Base-by-base conservation (phyloP, 2,329 filamentous ascomycete species). In the Alternaria brassicicola region DNA sequence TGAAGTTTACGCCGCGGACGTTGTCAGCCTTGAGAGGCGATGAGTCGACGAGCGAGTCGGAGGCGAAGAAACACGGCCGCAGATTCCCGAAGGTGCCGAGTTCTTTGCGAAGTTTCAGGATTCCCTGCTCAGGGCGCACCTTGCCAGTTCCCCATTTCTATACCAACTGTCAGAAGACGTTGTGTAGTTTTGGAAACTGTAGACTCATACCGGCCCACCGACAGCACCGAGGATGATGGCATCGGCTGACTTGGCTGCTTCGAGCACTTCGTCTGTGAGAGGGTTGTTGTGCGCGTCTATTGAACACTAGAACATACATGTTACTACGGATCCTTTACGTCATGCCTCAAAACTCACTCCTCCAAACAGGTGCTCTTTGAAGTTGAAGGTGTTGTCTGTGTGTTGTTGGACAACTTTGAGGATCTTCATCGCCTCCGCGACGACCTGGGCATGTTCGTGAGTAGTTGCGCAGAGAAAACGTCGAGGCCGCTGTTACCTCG, bases 71-170 rank as follows among this genome's bases (percentile, higher is more conserved):
- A 85, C 94, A 98, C 9, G 93, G 94, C 6, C 94, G 89, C 57
- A 98, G 88, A 86, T 98, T 98, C 69, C 93, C 94, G 80, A 96
- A 98, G 55, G 94, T 92, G 74, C 86, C 85, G 85, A 98, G 91
- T 80, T 97, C 91, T 81, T 96, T 97, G 81, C 94, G 92, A 52
- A 98, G 90, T 68, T 84, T 86, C 62, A 98, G 89, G 71, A 98
- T 88, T 61, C 94, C 94, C 81, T 97, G 92, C 78, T 98, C 94
- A 1, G 94, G 94, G 42, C 93, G 91, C 63, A 97, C 89, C 57
- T 88, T 81, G 67, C 91, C 92, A 30, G 92, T 95, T 61, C 93
- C 93, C 92, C 93, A 98, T 92, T 97, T 87, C 84, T 86, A 54
- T 23, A 33, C 57, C 21, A n/a, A 17, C 25, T 51, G 55, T 70